A percentile compares a stretch with the other conserved stretches of the same genome.
Evolutionary conservation across 2,329 filamentous ascomycete genomes (phyloP).

Genomic region (Blastomyces percursus): DNA sequence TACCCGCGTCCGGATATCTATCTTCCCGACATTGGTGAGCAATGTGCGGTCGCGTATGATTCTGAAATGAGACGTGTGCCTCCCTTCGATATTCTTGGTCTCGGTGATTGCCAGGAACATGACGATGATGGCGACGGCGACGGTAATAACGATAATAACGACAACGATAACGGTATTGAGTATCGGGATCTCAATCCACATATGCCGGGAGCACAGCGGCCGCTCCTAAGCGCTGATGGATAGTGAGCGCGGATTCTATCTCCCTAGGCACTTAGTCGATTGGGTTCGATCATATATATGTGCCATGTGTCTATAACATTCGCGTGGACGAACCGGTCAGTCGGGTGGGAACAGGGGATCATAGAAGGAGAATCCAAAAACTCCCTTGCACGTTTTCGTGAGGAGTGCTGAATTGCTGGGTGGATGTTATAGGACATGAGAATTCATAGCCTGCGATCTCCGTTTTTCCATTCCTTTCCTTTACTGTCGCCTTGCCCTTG

Average conservation of each 20-base stretch:
- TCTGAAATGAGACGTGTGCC: slow-evolving; percentile 3
- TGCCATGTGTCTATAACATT: background rate
- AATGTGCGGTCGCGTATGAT: background rate
- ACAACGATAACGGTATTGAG: background rate
- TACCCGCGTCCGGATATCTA: background rate
- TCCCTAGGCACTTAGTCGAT: background rate
- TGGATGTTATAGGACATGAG: background rate
- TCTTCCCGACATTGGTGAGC: background rate
- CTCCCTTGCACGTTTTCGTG: background rate
- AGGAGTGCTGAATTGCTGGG: background rate
- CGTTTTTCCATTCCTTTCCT: background rate
- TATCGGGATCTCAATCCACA: background rate
- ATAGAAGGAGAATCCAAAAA: background rate
- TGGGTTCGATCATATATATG: background rate
- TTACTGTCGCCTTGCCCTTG: background rate
- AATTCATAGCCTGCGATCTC: background rate
- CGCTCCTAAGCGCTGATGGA: background rate
- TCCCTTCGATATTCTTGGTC: background rate
- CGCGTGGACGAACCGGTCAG: background rate
- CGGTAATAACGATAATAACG: background rate
- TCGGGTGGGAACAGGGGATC: background rate
- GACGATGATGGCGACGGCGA: background rate
- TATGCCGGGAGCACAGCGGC: background rate
- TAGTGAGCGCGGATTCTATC: background rate
- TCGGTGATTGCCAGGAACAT: background rate